Conservation (phyloP, 1,139 yeast species). For the Taphrina confusa region DNA sequence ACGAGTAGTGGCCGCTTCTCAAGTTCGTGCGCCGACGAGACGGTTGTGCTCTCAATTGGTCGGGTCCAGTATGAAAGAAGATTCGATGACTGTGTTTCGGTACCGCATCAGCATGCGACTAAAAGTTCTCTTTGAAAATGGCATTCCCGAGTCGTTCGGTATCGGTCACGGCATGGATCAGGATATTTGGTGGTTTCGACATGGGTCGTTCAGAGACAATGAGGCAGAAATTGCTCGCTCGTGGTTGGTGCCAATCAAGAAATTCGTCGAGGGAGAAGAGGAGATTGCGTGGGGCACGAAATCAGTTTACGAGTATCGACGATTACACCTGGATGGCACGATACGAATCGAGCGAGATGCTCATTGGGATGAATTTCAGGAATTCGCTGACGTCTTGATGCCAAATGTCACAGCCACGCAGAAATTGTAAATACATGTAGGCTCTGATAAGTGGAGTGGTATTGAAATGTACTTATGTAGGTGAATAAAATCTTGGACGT, state of each 20-base stretch:
- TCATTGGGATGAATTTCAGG: conserved; percentile 44
- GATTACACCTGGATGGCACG: conserved; percentile 44
- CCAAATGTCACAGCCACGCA: background rate
- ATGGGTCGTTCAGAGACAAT: conserved; percentile 43
- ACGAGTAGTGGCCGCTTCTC: conserved; percentile 49
- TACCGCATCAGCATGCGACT: conserved; percentile 47
- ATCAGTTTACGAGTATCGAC: conserved; percentile 42
- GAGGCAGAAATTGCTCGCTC: conserved; percentile 44
- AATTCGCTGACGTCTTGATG: conserved; percentile 13
- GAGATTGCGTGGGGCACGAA: conserved; percentile 44
- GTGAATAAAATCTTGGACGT: too few relatives aligned
- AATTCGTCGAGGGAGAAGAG: conserved; percentile 30
- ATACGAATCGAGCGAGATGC: conserved; percentile 43
- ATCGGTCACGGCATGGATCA: conserved; percentile 46
- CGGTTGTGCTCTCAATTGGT: conserved; percentile 43
- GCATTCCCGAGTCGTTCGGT: conserved; percentile 39
- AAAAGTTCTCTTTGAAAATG: conserved; percentile 43
- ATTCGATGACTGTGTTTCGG: conserved; percentile 44
- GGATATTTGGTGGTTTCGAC: conserved; percentile 46
- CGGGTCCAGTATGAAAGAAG: conserved; percentile 38
- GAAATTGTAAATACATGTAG: too few relatives aligned
- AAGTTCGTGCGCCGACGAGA: conserved; percentile 49
- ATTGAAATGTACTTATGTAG: too few relatives aligned
- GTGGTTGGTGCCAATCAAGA: conserved; percentile 25
- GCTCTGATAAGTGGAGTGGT: too few relatives aligned